Percentiles rank a stretch among this genome's conserved stretches.
Conservation (phyloP, 345 rosid species). For the Microcos paniculata region DNA sequence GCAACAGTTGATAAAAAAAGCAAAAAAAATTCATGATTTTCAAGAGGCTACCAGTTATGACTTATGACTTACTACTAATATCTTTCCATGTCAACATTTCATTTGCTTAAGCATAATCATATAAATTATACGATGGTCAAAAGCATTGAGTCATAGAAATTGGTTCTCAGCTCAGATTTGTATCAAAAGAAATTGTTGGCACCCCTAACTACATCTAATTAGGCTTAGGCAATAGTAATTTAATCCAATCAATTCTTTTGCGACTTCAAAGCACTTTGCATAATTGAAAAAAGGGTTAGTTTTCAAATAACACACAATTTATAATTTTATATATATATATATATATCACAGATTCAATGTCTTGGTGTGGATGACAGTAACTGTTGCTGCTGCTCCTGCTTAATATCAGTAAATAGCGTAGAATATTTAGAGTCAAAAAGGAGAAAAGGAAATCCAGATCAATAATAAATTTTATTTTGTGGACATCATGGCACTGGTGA, state of each 20-base stretch:
- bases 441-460: too few species aligned
- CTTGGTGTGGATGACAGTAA: too few species aligned
- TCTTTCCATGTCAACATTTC: conserved; percentile 16
- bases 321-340: too few species aligned
- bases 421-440: too few species aligned
- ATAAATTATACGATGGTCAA: background rate
- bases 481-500: too few species aligned
- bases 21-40: background rate
- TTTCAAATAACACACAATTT: background rate
- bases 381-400: too few species aligned
- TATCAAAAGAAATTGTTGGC: background rate
- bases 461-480: too few species aligned
- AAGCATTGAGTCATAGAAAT: background rate
- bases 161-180: background rate
- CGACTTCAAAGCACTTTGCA: background rate
- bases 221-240: background rate
- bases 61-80: background rate
- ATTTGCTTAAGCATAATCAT: background rate
- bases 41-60: background rate
- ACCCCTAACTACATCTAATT: background rate
- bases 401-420: too few species aligned
- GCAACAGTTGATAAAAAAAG: background rate
- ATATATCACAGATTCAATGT: too few species aligned
- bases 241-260: background rate
- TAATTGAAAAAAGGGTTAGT: background rate